Base-by-base conservation (phyloP, 129 eudicot genomes). In the Kitagawia praeruptora region DNA sequence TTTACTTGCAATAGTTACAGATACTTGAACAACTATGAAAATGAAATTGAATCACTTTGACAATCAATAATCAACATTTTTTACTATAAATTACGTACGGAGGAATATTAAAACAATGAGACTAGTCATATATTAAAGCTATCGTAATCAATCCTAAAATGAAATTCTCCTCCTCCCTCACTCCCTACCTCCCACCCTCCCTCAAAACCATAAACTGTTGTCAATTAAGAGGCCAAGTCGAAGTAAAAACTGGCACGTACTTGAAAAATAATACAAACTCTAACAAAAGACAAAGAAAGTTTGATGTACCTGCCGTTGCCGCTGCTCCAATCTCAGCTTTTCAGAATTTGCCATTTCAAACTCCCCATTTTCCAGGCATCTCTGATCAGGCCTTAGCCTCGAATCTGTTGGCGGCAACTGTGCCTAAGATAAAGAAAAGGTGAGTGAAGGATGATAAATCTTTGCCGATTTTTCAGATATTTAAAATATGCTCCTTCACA, bases 381-480 rank as follows among this genome's bases (percentile, higher is more conserved):
- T 88, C 78, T 94, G 98, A 80, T 94, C 98, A 67, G 98, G 97
- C 81, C 98, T 91, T 79, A 94, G 80, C 87, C 97, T 90, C 45
- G 98, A 91, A 87, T 94, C 98, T 3, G 98, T 94, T 76, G 98
- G 98, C 38, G 98, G 98, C 70, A 94, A 89, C 91, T 88, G 90
- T 53, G 90, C 97, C 98, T 94, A 81, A 5, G 40, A 44, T 82
- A 27, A 25, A 67, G 28, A 28, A 9, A 45, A 82, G 6, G 48
- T 53, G 67, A 11, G 51, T 38, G 12, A 41, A 61, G 56, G 8
- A 77, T 77, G 40, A 40, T 40, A 61, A 77, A 38, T 76, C 21
- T 4, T 15, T 61, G 40, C 74, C 41, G 2, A 41, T 1, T 58
- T 58, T 44, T 7, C 42, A 63, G 15, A 23, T 21, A 64, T 41